phyloP scores from a whole-genome alignment of 1,284 basidiomycete genomes.

The Ganoderma leucocontextum region DNA sequence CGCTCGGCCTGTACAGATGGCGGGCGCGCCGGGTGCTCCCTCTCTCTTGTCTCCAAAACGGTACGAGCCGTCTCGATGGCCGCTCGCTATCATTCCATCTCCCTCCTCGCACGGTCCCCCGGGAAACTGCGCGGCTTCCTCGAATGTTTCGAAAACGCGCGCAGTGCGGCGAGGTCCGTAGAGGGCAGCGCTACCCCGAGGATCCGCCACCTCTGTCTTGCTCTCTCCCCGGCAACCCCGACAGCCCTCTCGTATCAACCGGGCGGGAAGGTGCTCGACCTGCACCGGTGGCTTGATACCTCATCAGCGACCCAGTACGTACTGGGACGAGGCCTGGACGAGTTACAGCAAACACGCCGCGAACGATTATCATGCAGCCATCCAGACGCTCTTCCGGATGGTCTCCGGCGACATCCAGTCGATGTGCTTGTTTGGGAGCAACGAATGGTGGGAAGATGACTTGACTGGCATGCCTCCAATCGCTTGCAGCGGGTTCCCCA shows the following conservation, averaged over 20 bases:
- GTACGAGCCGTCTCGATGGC: slow-evolving; percentile 9
- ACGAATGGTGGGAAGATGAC: neutral
- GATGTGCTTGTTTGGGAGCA: slow-evolving; percentile 10
- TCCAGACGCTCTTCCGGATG: neutral
- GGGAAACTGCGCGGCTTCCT: slow-evolving; percentile 5
- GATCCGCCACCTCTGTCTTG: slow-evolving; percentile 20
- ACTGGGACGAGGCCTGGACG: neutral
- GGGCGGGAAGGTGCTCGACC: neutral
- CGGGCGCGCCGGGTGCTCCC: slow-evolving; percentile 13
- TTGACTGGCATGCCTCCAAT: neutral
- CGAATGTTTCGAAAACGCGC: neutral
- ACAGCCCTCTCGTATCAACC: neutral
- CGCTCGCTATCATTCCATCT: slow-evolving; percentile 17
- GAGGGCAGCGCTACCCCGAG: slow-evolving; percentile 3
- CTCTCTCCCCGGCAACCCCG: slow-evolving; percentile 3
- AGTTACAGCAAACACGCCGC: neutral
- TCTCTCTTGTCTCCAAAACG: slow-evolving; percentile 14
- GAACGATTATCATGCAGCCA: neutral
- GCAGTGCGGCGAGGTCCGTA: neutral
- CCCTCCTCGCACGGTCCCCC: slow-evolving; percentile 12
- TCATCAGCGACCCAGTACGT: neutral
- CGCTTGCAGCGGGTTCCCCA: slow-evolving; percentile 9
- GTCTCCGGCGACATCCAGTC: slow-evolving; percentile 1
- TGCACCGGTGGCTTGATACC: neutral
- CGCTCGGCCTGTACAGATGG: slow-evolving; percentile 14